Conservation (phyloP, 2,329 filamentous ascomycete species). For the Alternaria sp. region DNA sequence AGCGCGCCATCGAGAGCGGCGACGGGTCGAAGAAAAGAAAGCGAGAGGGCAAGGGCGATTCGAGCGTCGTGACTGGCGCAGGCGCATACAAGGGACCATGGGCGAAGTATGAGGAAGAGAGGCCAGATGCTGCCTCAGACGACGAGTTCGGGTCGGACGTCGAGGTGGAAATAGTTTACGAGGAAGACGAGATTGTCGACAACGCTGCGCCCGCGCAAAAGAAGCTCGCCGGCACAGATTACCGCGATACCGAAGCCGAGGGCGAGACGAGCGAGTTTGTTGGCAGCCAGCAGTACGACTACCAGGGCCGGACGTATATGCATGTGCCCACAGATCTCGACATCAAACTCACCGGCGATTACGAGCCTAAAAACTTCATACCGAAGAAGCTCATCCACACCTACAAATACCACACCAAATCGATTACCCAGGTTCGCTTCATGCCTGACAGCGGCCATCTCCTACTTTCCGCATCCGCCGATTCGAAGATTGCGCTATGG, state of each 20-base stretch:
- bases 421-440: conserved; percentile 88
- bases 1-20: conserved; percentile 75
- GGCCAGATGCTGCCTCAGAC: conserved; percentile 70
- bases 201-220: conserved; percentile 66
- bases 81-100: conserved; percentile 93
- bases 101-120: conserved; percentile 81
- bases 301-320: conserved; percentile 97
- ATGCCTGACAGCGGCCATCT: conserved; percentile 89
- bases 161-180: conserved; percentile 74
- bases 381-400: conserved; percentile 93
- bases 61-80: conserved; percentile 82
- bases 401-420: conserved; percentile 84
- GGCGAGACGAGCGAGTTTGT: conserved; percentile 86
- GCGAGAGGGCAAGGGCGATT: conserved; percentile 84
- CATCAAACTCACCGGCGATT: conserved; percentile 72
- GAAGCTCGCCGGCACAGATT: conserved; percentile 63
- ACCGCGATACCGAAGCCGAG: conserved; percentile 53
- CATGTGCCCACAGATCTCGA: conserved; percentile 76
- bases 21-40: conserved; percentile 74
- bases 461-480: conserved; percentile 86
- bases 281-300: conserved; percentile 82
- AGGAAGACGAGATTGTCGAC: conserved; percentile 73
- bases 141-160: conserved; percentile 69
- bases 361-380: conserved; percentile 83
- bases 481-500: conserved; percentile 91